Evolutionary conservation across 495 filamentous ascomycete genomes (phyloP).

Genomic region (Penicillium diatomitis): DNA sequence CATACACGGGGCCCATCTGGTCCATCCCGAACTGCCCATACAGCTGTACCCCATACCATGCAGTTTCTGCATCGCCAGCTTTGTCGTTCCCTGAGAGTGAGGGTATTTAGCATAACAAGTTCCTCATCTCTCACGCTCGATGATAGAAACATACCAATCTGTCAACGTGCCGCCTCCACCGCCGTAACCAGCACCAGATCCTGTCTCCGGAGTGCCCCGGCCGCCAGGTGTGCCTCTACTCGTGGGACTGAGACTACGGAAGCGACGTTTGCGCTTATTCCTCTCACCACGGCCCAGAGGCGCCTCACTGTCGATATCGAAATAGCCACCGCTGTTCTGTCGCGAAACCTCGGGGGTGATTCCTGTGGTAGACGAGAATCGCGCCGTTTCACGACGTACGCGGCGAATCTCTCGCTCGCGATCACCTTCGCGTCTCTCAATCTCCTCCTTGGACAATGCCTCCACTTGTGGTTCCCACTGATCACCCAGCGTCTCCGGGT

Average conservation of each 20-base stretch:
- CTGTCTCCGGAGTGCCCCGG: slow-evolving; percentile 66
- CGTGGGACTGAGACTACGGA: slow-evolving; percentile 76
- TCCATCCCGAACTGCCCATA: slow-evolving; percentile 93
- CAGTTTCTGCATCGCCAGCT: slow-evolving; percentile 92
- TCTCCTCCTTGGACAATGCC: slow-evolving; percentile 84
- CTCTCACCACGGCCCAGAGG: slow-evolving; percentile 80
- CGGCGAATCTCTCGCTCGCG: slow-evolving; percentile 83
- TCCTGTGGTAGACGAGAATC: slow-evolving; percentile 77
- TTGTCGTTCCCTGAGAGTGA: slow-evolving; percentile 53
- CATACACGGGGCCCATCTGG: slow-evolving; percentile 72
- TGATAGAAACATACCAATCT: slow-evolving; percentile 45
- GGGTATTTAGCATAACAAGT: neutral
- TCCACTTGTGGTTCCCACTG: slow-evolving; percentile 96
- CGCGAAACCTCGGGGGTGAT: slow-evolving; percentile 57
- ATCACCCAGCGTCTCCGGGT: slow-evolving; percentile 77
- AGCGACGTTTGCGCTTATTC: slow-evolving; percentile 87
- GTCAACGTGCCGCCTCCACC: slow-evolving; percentile 62
- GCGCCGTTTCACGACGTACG: slow-evolving; percentile 79
- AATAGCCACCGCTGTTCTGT: slow-evolving; percentile 45
- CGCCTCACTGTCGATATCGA: slow-evolving; percentile 54
- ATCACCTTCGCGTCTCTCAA: slow-evolving; percentile 94
- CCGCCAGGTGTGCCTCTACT: slow-evolving; percentile 60
- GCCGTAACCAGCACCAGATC: slow-evolving; percentile 51
- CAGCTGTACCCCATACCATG: slow-evolving; percentile 73
- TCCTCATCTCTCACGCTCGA: neutral